phyloP scores from a whole-genome alignment of 2,329 filamentous ascomycete genomes.

The Albophoma yamanashiensis region DNA sequence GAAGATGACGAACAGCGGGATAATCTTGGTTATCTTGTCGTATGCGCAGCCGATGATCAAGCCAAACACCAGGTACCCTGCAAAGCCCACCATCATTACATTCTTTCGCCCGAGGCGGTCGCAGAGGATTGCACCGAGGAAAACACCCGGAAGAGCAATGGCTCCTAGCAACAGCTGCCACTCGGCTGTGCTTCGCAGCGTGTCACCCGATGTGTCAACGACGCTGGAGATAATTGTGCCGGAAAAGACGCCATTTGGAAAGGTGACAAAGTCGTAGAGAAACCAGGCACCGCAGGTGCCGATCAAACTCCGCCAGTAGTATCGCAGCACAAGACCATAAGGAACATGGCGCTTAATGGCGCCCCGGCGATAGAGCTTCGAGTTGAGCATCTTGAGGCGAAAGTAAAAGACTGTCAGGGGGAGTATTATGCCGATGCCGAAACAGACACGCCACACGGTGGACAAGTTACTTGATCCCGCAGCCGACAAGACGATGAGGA shows the following conservation, averaged over 20 bases:
- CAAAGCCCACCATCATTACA: conserved; percentile 39
- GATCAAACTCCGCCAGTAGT: conserved; percentile 43
- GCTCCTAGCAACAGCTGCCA: conserved; percentile 36
- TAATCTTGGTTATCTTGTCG: conserved; percentile 32
- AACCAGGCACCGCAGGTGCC: conserved; percentile 47
- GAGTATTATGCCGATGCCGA: conserved; percentile 35
- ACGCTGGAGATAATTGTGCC: conserved; percentile 30
- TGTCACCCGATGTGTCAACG: conserved; percentile 18
- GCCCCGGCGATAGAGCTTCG: conserved; percentile 36
- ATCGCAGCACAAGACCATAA: conserved; percentile 36
- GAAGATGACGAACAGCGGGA: conserved; percentile 39
- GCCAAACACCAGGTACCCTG: conserved; percentile 38
- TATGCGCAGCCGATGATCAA: conserved; percentile 40
- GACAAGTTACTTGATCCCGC: conserved; percentile 21
- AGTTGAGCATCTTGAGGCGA: conserved; percentile 41
- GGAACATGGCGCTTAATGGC: conserved; percentile 42
- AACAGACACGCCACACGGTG: conserved; percentile 37
- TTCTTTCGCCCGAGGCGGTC: conserved; percentile 36
- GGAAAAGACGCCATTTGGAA: conserved; percentile 35
- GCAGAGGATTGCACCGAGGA: conserved; percentile 36
- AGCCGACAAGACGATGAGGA: conserved; percentile 32
- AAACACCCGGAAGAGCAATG: conserved; percentile 35
- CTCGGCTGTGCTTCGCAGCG: conserved; percentile 30
- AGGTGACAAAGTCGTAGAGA: conserved; percentile 37
- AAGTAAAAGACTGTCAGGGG: conserved; percentile 46